Percentiles rank a stretch among this genome's conserved stretches.
Conservation (phyloP, 345 rosid genomes). For the Mallotus nudiflorus region DNA sequence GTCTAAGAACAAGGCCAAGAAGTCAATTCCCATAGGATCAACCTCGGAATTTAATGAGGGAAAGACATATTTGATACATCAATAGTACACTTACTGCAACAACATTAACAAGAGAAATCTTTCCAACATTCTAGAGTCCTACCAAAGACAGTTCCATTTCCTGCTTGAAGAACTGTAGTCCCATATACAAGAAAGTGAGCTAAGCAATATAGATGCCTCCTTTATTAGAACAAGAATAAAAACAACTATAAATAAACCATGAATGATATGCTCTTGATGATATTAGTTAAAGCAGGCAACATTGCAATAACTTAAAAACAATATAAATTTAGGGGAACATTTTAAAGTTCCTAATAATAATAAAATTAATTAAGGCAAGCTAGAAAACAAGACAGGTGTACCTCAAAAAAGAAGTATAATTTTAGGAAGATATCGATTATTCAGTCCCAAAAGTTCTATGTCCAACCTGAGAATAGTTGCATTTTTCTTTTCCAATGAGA, state of each 20-base stretch:
- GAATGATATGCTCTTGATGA: slow-evolving; percentile 8
- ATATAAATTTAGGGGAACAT: not conserved
- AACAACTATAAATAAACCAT: not conserved
- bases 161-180: slow-evolving; percentile 66
- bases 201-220: not conserved
- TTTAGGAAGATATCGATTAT: slow-evolving; percentile 83
- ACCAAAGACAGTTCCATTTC: slow-evolving; percentile 81
- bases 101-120: slow-evolving; percentile 80
- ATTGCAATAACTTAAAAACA: not conserved
- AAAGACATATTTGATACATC: slow-evolving; percentile 3
- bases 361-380: not conserved
- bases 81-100: slow-evolving; percentile 55
- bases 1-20: slow-evolving; percentile 42
- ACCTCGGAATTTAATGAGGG: not conserved
- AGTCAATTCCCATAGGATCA: not conserved
- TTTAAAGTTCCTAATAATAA: not conserved
- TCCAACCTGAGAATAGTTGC: slow-evolving; percentile 66
- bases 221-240: not conserved
- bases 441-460: slow-evolving; percentile 76
- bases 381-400: not conserved
- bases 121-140: slow-evolving; percentile 86
- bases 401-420: slow-evolving; percentile 88
- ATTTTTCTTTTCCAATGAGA: not conserved
- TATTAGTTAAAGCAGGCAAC: slow-evolving; percentile 50
- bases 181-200: not conserved